Conservation (phyloP, 768 basidiomycete species). For the Dacryopinax spathularia region DNA sequence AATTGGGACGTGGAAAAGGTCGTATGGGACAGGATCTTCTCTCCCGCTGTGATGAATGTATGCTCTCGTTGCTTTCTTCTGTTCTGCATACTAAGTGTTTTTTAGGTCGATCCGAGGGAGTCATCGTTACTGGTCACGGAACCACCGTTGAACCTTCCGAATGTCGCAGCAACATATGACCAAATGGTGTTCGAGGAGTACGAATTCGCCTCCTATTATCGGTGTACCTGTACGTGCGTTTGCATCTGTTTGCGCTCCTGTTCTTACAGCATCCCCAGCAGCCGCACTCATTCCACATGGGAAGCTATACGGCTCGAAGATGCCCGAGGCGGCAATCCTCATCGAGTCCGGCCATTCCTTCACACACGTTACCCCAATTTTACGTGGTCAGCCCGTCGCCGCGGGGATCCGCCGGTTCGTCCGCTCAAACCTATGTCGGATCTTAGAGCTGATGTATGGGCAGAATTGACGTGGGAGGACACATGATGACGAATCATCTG, state of each 20-base stretch:
- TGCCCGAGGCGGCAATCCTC: conserved; percentile 65
- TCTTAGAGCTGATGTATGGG: conserved; percentile 7
- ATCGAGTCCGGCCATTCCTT: conserved; percentile 90
- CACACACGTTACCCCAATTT: conserved; percentile 77
- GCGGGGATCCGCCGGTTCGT: conserved; percentile 64
- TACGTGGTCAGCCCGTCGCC: conserved; percentile 63
- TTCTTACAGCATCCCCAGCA: conserved; percentile 32
- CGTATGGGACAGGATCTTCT: conserved; percentile 85
- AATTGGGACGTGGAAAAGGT: conserved; percentile 95
- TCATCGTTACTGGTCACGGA: conserved; percentile 78
- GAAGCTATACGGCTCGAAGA: conserved; percentile 41
- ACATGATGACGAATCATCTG: conserved; percentile 86
- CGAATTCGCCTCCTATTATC: conserved; percentile 70
- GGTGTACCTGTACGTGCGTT: conserved; percentile 51
- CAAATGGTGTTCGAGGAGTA: conserved; percentile 96
- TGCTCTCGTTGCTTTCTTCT: conserved; percentile 15
- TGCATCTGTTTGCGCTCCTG: conserved; percentile 3
- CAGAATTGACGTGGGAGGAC: conserved; percentile 90
- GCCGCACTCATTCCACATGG: conserved; percentile 69
- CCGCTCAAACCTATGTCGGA: conserved; percentile 7
- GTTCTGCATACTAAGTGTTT: conserved; percentile 4
- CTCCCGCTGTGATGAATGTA: conserved; percentile 53
- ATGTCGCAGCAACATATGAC: conserved; percentile 83
- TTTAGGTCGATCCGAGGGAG: conserved; percentile 55
- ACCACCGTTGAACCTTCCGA: conserved; percentile 86